phyloP scores from a whole-genome alignment of 1,284 basidiomycete species.

The Cryptococcus hybrid region DNA sequence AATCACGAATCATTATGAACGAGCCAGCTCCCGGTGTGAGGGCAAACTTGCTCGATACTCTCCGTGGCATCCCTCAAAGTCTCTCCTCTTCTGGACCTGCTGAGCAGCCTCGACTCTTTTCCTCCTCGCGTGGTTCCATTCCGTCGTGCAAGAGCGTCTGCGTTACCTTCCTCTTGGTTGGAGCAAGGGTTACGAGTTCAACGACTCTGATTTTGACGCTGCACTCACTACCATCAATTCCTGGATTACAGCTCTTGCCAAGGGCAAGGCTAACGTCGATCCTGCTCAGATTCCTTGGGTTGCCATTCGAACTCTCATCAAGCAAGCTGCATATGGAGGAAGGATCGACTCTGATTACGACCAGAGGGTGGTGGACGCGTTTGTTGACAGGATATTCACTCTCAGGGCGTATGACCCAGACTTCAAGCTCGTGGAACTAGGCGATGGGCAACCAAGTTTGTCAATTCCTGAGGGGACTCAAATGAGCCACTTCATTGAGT shows the following conservation, averaged over 20 bases:
- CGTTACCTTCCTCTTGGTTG: conserved; percentile 93
- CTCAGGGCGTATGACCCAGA: conserved; percentile 84
- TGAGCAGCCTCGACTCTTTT: conserved; percentile 90
- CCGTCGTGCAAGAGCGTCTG: conserved; percentile 89
- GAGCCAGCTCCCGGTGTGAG: conserved; percentile 94
- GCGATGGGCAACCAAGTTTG: conserved; percentile 59
- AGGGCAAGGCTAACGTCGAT: conserved; percentile 85
- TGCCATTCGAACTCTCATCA: conserved; percentile 82
- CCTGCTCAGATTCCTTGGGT: conserved; percentile 90
- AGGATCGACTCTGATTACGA: conserved; percentile 92
- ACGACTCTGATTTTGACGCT: conserved; percentile 94
- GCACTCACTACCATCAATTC: conserved; percentile 86
- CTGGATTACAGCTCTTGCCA: conserved; percentile 76
- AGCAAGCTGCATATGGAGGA: conserved; percentile 93
- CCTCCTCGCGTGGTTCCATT: conserved; percentile 98
- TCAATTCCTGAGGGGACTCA: conserved; percentile 84
- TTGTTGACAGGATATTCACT: conserved; percentile 85
- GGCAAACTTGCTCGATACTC: conserved; percentile 87
- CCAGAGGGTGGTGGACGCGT: conserved; percentile 83
- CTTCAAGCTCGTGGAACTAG: conserved; percentile 72
- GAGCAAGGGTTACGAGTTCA: conserved; percentile 96
- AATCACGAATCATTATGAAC: conserved; percentile 94
- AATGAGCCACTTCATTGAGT: conserved; percentile 80
- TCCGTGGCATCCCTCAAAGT: conserved; percentile 73
- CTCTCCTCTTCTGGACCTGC: conserved; percentile 66